A percentile compares a stretch with the other conserved stretches of the same genome.
These are phyloP conservation scores for Dissophora globulifera DNA, from an alignment of 192 early-diverging fungal species.

Conservation along the genomic window DNA sequence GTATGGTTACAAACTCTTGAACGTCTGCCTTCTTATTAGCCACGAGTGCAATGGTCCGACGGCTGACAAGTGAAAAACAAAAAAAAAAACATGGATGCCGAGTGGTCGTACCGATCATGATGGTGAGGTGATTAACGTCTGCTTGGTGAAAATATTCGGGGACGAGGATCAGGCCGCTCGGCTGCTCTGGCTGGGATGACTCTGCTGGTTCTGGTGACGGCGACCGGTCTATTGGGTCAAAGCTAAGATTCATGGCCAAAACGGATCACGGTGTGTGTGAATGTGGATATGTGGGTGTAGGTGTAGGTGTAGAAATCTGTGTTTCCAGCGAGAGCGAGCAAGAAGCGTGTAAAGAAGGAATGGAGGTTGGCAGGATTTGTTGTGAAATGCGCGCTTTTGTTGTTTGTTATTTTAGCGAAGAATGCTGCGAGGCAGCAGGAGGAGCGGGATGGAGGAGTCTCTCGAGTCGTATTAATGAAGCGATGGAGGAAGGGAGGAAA, in stretches of 20 bases:
- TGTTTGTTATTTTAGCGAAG: too few species aligned
- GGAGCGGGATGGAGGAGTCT: too few species aligned
- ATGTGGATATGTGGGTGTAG: background rate
- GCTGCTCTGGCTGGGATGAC: constrained; percentile 25
- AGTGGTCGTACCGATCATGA: constrained; percentile 58
- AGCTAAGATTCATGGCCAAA: constrained; percentile 37
- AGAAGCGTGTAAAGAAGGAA: too few species aligned
- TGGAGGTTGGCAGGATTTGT: too few species aligned
- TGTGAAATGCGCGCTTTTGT: too few species aligned
- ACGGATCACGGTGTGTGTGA: background rate
- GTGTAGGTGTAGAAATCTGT: too few species aligned
- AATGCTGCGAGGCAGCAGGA: too few species aligned
- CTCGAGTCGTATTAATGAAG: too few species aligned
- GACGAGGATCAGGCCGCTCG: constrained; percentile 43
- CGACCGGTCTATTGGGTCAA: constrained; percentile 33
- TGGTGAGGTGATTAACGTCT: constrained; percentile 60
- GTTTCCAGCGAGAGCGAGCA: too few species aligned
- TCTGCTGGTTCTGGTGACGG: constrained; percentile 49
- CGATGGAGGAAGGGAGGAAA: too few species aligned
- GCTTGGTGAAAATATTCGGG: constrained; percentile 61
- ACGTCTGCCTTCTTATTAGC: too few species aligned
- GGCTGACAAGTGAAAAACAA: background rate
- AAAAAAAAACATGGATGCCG: background rate
- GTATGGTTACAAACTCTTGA: background rate
- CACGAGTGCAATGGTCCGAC: too few species aligned